Evolutionary conservation across 805 yeast genomes (phyloP).

Genomic region (Wickerhamiella bombiphila): DNA sequence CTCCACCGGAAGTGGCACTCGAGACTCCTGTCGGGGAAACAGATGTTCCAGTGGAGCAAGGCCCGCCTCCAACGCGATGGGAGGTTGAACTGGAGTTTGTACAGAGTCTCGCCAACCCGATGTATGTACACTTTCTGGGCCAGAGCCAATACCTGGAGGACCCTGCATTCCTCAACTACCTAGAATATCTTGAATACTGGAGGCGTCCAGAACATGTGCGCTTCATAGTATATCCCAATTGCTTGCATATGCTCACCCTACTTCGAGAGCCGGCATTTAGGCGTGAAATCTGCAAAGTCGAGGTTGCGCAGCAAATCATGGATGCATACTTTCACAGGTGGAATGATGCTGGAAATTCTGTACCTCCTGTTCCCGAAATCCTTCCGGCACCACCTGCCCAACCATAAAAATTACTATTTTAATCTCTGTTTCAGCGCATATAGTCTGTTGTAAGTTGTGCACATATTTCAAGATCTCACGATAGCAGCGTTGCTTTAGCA

Average conservation of each 20-base stretch:
- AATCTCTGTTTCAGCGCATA: too few relatives aligned
- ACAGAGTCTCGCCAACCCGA: conserved; percentile 81
- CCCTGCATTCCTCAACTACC: conserved; percentile 55
- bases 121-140: conserved; percentile 72
- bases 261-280: conserved; percentile 29
- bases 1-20: not conserved
- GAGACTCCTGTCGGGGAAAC: not conserved
- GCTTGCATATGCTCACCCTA: conserved; percentile 64
- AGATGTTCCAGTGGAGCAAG: conserved; percentile 23
- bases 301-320: conserved; percentile 29
- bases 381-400: too few relatives aligned
- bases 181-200: conserved; percentile 81
- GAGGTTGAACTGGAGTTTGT: conserved; percentile 88
- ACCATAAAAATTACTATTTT: too few relatives aligned
- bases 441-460: too few relatives aligned
- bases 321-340: conserved; percentile 30
- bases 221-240: conserved; percentile 73
- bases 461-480: too few relatives aligned
- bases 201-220: conserved; percentile 51
- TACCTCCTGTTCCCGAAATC: too few relatives aligned
- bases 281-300: conserved; percentile 27
- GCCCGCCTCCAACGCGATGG: conserved; percentile 39
- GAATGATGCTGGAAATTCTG: too few relatives aligned
- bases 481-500: too few relatives aligned
- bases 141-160: conserved; percentile 67